Conservation (phyloP, 2,329 filamentous ascomycete species). For the Chaetomium strumarium region DNA sequence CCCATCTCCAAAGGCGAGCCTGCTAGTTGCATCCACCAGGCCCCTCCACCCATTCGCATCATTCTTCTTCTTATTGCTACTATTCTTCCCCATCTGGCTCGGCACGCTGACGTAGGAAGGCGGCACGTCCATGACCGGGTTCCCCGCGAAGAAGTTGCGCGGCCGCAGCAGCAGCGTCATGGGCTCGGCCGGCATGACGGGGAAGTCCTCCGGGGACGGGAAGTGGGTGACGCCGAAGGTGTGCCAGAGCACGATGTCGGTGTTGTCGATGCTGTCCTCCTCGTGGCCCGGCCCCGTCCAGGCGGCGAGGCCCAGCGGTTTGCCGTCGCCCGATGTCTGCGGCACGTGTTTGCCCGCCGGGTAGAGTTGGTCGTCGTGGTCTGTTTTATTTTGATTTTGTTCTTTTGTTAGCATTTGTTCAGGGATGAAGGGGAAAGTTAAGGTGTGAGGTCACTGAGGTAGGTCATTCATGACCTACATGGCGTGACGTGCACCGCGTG, state of each 20-base stretch:
- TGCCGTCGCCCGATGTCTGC: slow-evolving; percentile 78
- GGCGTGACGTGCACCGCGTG: slow-evolving; percentile 86
- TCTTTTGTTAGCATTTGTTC: not conserved
- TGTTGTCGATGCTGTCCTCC: slow-evolving; percentile 65
- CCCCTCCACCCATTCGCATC: slow-evolving; percentile 38
- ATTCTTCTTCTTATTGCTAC: slow-evolving; percentile 54
- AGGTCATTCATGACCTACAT: slow-evolving; percentile 51
- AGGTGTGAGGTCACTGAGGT: too few relatives aligned
- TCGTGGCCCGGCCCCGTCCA: slow-evolving; percentile 74
- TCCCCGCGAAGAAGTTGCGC: slow-evolving; percentile 70
- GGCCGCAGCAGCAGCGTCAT: slow-evolving; percentile 76
- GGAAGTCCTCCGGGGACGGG: slow-evolving; percentile 84
- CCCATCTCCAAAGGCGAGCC: slow-evolving; percentile 28
- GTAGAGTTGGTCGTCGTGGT: slow-evolving; percentile 75
- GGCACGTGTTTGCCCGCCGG: slow-evolving; percentile 83
- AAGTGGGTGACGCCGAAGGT: slow-evolving; percentile 90
- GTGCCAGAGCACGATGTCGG: slow-evolving; percentile 87
- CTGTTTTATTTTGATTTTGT: slow-evolving; percentile 61
- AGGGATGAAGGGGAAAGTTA: not conserved
- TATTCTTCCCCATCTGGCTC: not conserved
- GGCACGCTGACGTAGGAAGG: slow-evolving; percentile 63
- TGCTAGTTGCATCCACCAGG: slow-evolving; percentile 44
- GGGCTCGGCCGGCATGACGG: slow-evolving; percentile 82
- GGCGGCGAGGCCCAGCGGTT: slow-evolving; percentile 63
- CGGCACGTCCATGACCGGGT: slow-evolving; percentile 55